A percentile compares a stretch with the other conserved stretches of the same genome.
These are phyloP conservation scores for Apostasia ramifera DNA, from an alignment of 106 monocot genomes.

Conservation along the genomic window DNA sequence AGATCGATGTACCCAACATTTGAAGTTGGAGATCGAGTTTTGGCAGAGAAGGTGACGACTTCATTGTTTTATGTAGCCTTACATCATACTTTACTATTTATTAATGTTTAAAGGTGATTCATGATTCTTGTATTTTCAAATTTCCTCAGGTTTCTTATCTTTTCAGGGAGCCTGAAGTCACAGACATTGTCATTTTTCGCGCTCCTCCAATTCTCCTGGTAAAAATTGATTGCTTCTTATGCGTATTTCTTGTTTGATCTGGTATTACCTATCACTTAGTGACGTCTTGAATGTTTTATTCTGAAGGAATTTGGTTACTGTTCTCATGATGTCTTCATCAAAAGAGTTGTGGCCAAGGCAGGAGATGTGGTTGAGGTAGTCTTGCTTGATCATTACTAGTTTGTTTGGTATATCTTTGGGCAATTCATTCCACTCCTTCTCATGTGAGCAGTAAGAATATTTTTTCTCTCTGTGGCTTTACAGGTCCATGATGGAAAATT, in stretches of 20 bases:
- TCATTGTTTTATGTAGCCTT: background rate
- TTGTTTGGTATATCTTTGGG: background rate
- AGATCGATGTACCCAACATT: constrained; percentile 72
- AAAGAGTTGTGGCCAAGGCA: constrained; percentile 83
- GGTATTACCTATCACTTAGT: background rate
- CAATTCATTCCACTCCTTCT: background rate
- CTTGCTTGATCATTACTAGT: background rate
- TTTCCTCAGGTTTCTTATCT: constrained; percentile 70
- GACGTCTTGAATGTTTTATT: background rate
- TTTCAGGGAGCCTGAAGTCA: constrained; percentile 71
- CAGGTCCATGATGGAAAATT: constrained; percentile 82
- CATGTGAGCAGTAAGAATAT: background rate
- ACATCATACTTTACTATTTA: background rate
- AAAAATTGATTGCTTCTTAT: constrained; percentile 3
- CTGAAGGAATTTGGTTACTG: constrained; percentile 60
- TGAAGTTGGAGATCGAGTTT: constrained; percentile 62
- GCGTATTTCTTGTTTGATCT: background rate
- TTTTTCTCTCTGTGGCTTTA: background rate
- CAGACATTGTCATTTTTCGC: constrained; percentile 84
- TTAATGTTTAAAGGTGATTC: too few species aligned
- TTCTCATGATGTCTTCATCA: constrained; percentile 85
- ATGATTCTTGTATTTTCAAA: too few species aligned
- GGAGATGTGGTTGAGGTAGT: constrained; percentile 83
- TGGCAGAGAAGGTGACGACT: constrained; percentile 67
- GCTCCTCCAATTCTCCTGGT: constrained; percentile 69